These are phyloP conservation scores for Penicillium sp. DNA, from an alignment of 2,329 filamentous ascomycete species.

Conservation along the genomic window DNA sequence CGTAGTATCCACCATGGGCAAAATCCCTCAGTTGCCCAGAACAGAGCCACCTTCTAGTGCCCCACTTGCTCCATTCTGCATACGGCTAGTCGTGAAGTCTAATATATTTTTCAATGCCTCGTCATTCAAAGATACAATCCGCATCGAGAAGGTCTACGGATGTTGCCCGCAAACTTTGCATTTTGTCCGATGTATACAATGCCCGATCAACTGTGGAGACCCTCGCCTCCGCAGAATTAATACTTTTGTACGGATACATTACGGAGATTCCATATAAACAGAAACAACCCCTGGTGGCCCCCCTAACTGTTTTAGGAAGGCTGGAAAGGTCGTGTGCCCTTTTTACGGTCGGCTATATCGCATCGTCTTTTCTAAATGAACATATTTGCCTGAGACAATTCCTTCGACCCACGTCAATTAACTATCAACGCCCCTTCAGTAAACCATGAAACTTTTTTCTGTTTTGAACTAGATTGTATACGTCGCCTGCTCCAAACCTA, in stretches of 20 bases:
- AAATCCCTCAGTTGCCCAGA: slow-evolving; percentile 17
- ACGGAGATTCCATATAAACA: not conserved
- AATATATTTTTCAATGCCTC: slow-evolving; percentile 4
- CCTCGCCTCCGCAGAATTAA: not conserved
- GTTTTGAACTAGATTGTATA: not conserved
- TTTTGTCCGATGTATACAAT: not conserved
- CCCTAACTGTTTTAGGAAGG: slow-evolving; percentile 10
- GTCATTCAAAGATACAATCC: not conserved
- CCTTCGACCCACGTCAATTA: not conserved
- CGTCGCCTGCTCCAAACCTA: not conserved
- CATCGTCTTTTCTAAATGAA: not conserved
- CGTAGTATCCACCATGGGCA: slow-evolving; percentile 11
- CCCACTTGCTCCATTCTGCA: slow-evolving; percentile 4
- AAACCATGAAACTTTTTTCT: not conserved
- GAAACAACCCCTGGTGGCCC: not conserved
- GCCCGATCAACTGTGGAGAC: not conserved
- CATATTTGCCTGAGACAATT: not conserved
- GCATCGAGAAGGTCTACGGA: slow-evolving; percentile 5
- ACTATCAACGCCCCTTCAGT: not conserved
- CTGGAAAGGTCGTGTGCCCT: not conserved
- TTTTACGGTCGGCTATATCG: not conserved
- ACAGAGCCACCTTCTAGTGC: not conserved
- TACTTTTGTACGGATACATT: not conserved
- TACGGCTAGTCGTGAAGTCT: slow-evolving; percentile 13
- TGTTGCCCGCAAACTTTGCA: slow-evolving; percentile 1